phyloP scores from a whole-genome alignment of 2,329 filamentous ascomycete genomes.

The Calonectria hawksworthii region DNA sequence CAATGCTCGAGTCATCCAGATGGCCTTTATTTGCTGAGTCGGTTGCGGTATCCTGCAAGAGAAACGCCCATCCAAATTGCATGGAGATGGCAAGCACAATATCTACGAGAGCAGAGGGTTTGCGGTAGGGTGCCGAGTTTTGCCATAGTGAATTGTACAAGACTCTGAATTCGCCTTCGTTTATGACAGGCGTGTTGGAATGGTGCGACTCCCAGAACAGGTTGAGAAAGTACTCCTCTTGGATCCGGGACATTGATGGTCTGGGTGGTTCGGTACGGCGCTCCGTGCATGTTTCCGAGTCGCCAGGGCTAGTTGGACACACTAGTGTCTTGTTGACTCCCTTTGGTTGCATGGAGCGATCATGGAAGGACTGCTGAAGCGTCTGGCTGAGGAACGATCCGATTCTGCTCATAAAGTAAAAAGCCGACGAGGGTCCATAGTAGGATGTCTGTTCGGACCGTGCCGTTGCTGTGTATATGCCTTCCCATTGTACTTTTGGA shows the following conservation, averaged over 20 bases:
- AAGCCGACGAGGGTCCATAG: constrained; percentile 60
- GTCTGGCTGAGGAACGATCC: constrained; percentile 51
- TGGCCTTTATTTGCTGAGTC: background rate
- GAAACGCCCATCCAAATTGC: constrained; percentile 57
- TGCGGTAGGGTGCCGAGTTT: constrained; percentile 42
- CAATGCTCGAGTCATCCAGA: constrained; percentile 55
- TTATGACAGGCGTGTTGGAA: constrained; percentile 54
- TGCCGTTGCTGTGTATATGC: constrained; percentile 53
- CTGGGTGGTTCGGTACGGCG: background rate
- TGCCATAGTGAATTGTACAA: constrained; percentile 59
- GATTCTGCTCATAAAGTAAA: constrained; percentile 61
- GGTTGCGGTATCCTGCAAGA: constrained; percentile 17
- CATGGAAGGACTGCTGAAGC: constrained; percentile 45
- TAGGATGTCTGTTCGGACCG: constrained; percentile 54
- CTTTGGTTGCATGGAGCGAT: constrained; percentile 31
- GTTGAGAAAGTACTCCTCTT: constrained; percentile 62
- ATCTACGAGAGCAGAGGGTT: constrained; percentile 64
- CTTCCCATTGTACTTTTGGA: constrained; percentile 44
- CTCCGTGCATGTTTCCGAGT: background rate
- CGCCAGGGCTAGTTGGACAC: constrained; percentile 14
- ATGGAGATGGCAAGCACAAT: constrained; percentile 67
- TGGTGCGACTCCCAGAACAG: constrained; percentile 63
- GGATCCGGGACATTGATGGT: constrained; percentile 54
- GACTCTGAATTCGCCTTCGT: constrained; percentile 58
- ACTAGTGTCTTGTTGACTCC: constrained; percentile 31